Conservation (phyloP, 2,329 filamentous ascomycete species). For the Colletotrichum magnum region DNA sequence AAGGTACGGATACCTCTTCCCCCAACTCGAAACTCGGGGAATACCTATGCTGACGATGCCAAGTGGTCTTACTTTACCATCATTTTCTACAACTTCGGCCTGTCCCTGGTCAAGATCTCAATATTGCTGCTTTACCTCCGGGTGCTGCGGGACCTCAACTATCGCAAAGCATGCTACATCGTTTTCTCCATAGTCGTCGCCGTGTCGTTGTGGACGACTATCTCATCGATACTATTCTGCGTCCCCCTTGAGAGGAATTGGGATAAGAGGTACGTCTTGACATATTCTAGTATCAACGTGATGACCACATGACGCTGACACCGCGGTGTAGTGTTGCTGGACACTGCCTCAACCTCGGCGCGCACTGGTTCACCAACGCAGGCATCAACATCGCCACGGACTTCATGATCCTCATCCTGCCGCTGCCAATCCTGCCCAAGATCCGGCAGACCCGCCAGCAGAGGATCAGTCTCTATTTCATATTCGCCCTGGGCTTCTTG, state of each 20-base stretch:
- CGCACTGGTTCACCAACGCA: conserved; percentile 41
- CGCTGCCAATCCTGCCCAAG: conserved; percentile 44
- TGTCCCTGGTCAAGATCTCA: conserved; percentile 45
- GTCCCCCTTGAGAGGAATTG: conserved; percentile 43
- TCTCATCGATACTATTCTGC: conserved; percentile 43
- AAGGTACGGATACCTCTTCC: conserved; percentile 9
- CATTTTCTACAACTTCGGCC: conserved; percentile 43
- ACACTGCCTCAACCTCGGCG: background rate
- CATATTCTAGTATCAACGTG: too few species aligned
- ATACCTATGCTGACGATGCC: background rate
- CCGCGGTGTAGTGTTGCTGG: background rate
- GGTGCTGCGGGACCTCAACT: conserved; percentile 44
- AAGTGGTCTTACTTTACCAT: conserved; percentile 41
- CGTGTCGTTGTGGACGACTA: conserved; percentile 39
- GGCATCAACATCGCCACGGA: conserved; percentile 45
- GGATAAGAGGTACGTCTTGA: conserved; percentile 20
- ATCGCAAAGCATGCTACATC: conserved; percentile 41
- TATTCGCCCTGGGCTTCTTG: conserved; percentile 48
- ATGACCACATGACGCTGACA: background rate
- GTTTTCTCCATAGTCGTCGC: conserved; percentile 41
- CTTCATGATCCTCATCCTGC: conserved; percentile 46
- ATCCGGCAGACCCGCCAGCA: conserved; percentile 42
- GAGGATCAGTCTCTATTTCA: conserved; percentile 43
- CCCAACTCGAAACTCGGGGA: background rate
- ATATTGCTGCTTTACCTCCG: conserved; percentile 47